A percentile compares a stretch with the other conserved stretches of the same genome.
Conservation (phyloP, 306 rosid species). For the Ziziphus jujuba region DNA sequence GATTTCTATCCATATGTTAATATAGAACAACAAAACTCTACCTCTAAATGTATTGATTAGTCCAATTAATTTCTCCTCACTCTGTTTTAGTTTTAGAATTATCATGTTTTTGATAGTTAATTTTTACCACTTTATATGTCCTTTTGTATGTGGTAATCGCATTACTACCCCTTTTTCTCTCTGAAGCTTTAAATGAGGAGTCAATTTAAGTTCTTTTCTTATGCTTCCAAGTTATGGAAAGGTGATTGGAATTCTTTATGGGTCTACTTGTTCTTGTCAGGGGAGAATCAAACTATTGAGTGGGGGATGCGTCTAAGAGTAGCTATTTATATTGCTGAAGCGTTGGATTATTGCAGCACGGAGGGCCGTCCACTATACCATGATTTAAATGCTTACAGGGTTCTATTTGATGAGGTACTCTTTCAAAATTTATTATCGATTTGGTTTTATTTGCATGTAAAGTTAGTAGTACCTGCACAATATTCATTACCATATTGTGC, state of each 20-base stretch:
- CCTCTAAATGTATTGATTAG: neutral
- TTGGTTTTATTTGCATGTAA: neutral
- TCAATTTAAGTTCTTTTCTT: neutral
- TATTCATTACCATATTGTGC: neutral
- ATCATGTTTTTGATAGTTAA: neutral
- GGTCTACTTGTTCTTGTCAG: slow-evolving; percentile 39
- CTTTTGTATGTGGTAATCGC: no score
- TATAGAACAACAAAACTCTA: neutral
- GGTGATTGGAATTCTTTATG: slow-evolving; percentile 8
- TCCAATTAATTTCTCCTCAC: neutral
- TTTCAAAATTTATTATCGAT: neutral
- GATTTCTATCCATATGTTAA: no score
- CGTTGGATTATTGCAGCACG: slow-evolving; percentile 81
- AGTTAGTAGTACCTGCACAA: neutral
- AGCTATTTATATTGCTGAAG: slow-evolving; percentile 79
- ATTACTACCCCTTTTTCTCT: neutral
- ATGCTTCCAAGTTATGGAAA: slow-evolving; percentile 6
- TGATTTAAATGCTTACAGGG: slow-evolving; percentile 95
- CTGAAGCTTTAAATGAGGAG: neutral
- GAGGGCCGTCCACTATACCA: slow-evolving; percentile 87
- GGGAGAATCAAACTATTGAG: slow-evolving; percentile 96
- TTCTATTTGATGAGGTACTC: slow-evolving; percentile 75
- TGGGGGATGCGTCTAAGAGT: slow-evolving; percentile 99
- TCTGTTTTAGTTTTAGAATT: neutral
- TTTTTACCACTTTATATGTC: neutral